Conservation (phyloP, 2,329 filamentous ascomycete species). For the Aspergillus transmontanensis region DNA sequence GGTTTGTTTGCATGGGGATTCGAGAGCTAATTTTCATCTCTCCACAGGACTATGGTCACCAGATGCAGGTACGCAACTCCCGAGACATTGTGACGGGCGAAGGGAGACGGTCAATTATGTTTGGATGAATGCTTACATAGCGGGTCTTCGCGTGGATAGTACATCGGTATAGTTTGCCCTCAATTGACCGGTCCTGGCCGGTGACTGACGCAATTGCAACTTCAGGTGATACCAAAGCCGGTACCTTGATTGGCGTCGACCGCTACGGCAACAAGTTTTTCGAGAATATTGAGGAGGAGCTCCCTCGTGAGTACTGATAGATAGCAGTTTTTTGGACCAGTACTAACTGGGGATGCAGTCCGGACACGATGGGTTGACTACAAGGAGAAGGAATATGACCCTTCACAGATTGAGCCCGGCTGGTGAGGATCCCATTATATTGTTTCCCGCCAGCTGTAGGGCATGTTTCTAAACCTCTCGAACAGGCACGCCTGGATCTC, state of each 20-base stretch:
- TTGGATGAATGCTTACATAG: conserved; percentile 25
- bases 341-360: conserved; percentile 55
- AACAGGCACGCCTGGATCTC: conserved; percentile 93
- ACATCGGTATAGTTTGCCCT: conserved; percentile 42
- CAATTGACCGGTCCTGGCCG: not conserved
- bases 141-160: conserved; percentile 29
- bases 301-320: conserved; percentile 68
- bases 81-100: conserved; percentile 10
- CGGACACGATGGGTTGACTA: conserved; percentile 98
- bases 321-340: conserved; percentile 10
- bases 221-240: conserved; percentile 93
- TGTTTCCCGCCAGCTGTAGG: not conserved
- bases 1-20: conserved; percentile 2
- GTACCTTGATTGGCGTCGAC: conserved; percentile 80
- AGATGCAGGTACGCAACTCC: conserved; percentile 72
- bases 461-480: not conserved
- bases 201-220: conserved; percentile 28
- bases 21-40: conserved; percentile 39
- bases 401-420: conserved; percentile 80
- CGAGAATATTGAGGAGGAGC: conserved; percentile 87
- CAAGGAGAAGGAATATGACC: conserved; percentile 72
- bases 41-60: conserved; percentile 80
- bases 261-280: conserved; percentile 96
- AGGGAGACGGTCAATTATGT: too few relatives aligned
- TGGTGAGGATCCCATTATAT: conserved; percentile 56